phyloP scores from a whole-genome alignment of 768 basidiomycete genomes.

The Tulasnella sp. region DNA sequence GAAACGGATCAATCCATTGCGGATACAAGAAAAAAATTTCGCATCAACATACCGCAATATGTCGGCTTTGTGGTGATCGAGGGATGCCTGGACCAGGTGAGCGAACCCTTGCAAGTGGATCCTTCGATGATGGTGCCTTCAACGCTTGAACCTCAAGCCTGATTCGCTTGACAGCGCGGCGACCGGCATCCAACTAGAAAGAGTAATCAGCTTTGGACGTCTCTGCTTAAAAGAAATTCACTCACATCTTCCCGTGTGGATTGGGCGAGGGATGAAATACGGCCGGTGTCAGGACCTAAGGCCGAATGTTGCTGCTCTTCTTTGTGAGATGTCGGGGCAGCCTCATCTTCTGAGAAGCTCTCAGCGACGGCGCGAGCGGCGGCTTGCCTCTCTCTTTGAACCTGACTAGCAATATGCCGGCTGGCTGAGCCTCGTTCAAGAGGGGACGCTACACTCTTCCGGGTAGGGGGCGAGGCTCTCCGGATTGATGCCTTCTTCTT shows the following conservation, averaged over 20 bases:
- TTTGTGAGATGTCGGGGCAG: not conserved
- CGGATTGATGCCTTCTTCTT: constrained; percentile 71
- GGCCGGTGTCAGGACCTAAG: not conserved
- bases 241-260: constrained; percentile 66
- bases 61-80: constrained; percentile 36
- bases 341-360: constrained; percentile 1
- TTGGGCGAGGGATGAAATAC: constrained; percentile 44
- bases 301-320: not conserved
- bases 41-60: constrained; percentile 35
- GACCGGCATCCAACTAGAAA: constrained; percentile 63
- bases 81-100: constrained; percentile 31
- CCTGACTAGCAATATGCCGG: constrained; percentile 1
- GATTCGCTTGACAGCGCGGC: constrained; percentile 68
- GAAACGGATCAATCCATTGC: constrained; percentile 34
- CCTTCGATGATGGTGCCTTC: constrained; percentile 23
- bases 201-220: not conserved
- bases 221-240: constrained; percentile 19
- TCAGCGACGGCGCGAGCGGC: constrained; percentile 12
- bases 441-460: constrained; percentile 16
- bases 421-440: not conserved
- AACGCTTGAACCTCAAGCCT: constrained; percentile 51
- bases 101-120: constrained; percentile 22
- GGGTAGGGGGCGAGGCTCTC: not conserved
- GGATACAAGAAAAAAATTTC: not conserved
- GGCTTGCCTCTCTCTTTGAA: constrained; percentile 7